Base-by-base conservation (phyloP, 805 yeast species). In the Lachancea dasiensis region DNA sequence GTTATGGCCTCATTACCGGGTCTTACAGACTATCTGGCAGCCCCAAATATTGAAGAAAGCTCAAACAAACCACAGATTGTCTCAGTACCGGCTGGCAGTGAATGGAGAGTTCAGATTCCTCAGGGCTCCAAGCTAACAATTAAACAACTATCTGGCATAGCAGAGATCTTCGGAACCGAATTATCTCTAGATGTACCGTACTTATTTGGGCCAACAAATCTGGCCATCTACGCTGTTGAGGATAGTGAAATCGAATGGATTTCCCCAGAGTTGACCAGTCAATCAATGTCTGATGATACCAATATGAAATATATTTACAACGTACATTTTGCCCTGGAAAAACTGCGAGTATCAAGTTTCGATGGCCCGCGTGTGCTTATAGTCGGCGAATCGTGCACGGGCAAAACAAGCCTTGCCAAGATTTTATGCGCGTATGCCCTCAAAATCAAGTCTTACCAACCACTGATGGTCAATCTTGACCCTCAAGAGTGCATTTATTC, bases 141-240 rank as follows among this genome's bases (percentile, higher is more conserved):
- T 11, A 56, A 62, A 25, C 61, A 65, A 8, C 50, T 60, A n/a
- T 50, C 63, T 9, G 99, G 98, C 3, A 70, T 79, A 2, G 95
- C 86, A 2, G 98, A 92, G 63, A 73, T 87, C 7, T 86, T 82
- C 60, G 99, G 98, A 17, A 86, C 96, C 3, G 99, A 92, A 57
- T 71, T 92, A 17, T 84, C 96, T 2, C 66, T 70, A 29, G 85
- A 82, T 41, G 67, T 71, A 1, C 83, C 77, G 16, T 81, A 77
- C 50, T 54, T 61, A 3, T 78, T 84, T 51, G 59, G 63, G 18
- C 80, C 79, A 6, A 63, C 70, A 43, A 75, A 75, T 38, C 62
- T 73, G 3, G 73, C 80, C 10, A 50, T 83, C 1, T 75, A 64
- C 43, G 70, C 87, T 1, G 75, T 75, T 46, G 75, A 73, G 24